Base-by-base conservation (phyloP, 2,329 filamentous ascomycete species). In the Metarhizium humberi region DNA sequence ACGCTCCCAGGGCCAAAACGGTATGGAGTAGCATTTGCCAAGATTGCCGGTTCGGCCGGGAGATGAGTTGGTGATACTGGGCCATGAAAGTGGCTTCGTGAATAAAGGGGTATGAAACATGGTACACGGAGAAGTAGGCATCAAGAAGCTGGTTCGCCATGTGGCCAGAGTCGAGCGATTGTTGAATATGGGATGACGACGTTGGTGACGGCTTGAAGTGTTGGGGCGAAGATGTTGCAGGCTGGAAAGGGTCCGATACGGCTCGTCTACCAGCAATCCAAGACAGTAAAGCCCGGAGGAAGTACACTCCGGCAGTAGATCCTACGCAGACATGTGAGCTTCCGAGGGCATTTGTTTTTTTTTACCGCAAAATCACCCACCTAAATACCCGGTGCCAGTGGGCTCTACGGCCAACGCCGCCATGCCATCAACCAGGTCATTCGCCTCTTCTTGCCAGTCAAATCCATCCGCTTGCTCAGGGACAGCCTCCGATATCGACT, bases 21-120 rank as follows among this genome's bases (percentile, higher is more conserved):
- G 69, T 71, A 42, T 70, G 64, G n/a, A 68, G 62, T 3, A 73
- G 60, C 55, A 71, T 65, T 51, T 69, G 60, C 67, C 68, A 71
- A 13, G 65, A 68, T 48, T 20, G 61, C 58, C 32, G 61, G 60
- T 18, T 62, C 52, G 67, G 67, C 10, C 64, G 63, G 7, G 66
- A 62, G 38, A 66, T 62, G 25, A 68, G 59, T 64, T 59, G 66
- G 66, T 67, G 70, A 45, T 63, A 64, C 58, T 68, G 63, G 11
- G 67, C 73, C 20, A 73, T 66, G 55, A 77, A 77, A 0, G 71
- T 73, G 2, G 70, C 65, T 55, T 77, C 75, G 56, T 78, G 73
- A 3, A 78, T 59, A 32, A 77, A 69, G 0, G 75, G 76, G 53
- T 76, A 77, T 4, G 69, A 69, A 8, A 68, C 59, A 59, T 78